phyloP scores from a whole-genome alignment of 192 early-diverging fungal species.

The Pecoramyces ruminantium region DNA sequence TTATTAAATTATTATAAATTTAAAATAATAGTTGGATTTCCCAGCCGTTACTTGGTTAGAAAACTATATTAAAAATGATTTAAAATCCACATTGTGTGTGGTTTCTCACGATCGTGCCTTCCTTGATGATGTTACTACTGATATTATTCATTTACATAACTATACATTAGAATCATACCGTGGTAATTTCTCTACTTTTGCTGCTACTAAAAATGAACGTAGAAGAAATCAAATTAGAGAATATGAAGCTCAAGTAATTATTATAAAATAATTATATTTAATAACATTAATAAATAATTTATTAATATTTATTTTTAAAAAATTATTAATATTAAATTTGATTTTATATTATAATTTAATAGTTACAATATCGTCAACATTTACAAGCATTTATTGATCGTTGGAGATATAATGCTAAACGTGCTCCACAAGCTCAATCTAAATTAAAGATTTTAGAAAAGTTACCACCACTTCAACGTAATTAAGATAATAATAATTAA shows the following conservation, averaged over 20 bases:
- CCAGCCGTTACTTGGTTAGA: slow-evolving; percentile 98
- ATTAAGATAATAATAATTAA: background rate
- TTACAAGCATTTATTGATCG: slow-evolving; percentile 79
- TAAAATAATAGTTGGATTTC: slow-evolving; percentile 29
- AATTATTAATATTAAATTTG: background rate
- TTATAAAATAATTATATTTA: slow-evolving; percentile 73
- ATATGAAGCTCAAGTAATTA: slow-evolving; percentile 83
- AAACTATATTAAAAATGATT: slow-evolving; percentile 79
- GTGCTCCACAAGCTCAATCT: slow-evolving; percentile 79
- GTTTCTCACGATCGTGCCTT: slow-evolving; percentile 97
- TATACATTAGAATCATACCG: slow-evolving; percentile 83
- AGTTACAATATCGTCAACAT: background rate
- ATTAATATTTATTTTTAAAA: too few relatives aligned
- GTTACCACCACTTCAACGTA: slow-evolving; percentile 63
- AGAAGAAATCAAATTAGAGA: slow-evolving; percentile 79
- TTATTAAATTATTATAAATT: slow-evolving; percentile 5
- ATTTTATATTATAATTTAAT: too few relatives aligned
- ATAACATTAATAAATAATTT: slow-evolving; percentile 59
- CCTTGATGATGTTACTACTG: slow-evolving; percentile 90
- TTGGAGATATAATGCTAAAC: slow-evolving; percentile 97
- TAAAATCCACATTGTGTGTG: slow-evolving; percentile 73
- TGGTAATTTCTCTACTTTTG: slow-evolving; percentile 85
- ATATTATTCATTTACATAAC: slow-evolving; percentile 93
- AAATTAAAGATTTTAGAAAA: slow-evolving; percentile 98
- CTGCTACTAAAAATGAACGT: slow-evolving; percentile 76